Conservation (phyloP, 140 eudicot genomes). For the Oenanthe javanica region DNA sequence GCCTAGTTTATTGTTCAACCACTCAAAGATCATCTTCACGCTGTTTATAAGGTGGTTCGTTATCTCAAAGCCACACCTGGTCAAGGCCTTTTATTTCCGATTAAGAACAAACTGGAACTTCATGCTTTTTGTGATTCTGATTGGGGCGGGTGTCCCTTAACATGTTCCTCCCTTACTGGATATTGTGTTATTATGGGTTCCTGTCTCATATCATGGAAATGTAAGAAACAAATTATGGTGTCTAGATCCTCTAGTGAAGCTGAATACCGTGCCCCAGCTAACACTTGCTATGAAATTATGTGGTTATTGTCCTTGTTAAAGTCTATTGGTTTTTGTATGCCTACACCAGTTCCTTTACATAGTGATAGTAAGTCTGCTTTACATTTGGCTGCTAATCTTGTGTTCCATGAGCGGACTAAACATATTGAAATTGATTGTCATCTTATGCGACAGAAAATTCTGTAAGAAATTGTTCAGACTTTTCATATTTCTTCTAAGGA, state of each 20-base stretch:
- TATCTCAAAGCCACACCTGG: no score
- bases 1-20: no score
- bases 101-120: neutral
- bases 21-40: no score
- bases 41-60: no score
- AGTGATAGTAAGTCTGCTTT: neutral
- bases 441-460: no score
- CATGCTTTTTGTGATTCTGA: neutral
- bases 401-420: neutral
- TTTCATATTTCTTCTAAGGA: no score
- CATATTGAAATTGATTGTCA: neutral
- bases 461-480: no score
- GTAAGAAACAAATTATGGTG: neutral
- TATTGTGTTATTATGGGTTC: no score
- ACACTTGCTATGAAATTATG: neutral
- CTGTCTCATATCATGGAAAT: no score
- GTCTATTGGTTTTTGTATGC: neutral
- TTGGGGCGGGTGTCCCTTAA: no score
- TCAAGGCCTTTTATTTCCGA: neutral
- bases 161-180: no score
- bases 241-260: conserved; percentile 1
- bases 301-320: neutral
- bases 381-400: neutral
- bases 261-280: neutral
- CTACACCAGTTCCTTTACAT: neutral